phyloP scores from a whole-genome alignment of 148 eudicot species.

The Salicornia ramosissima region DNA sequence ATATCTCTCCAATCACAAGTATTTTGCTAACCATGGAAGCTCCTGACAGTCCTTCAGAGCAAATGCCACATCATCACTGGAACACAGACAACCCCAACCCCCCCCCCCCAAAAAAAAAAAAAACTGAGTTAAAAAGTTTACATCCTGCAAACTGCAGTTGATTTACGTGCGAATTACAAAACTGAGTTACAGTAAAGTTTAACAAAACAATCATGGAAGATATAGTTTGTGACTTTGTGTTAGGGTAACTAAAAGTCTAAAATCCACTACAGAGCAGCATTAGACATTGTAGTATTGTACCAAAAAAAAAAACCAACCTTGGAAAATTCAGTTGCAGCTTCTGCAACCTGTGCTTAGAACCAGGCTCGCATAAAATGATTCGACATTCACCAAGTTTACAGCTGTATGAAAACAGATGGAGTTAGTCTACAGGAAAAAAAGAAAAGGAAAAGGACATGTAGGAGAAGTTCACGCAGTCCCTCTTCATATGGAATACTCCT shows the following conservation, averaged over 20 bases:
- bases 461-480: background rate
- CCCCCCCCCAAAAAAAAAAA: too few relatives aligned
- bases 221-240: background rate
- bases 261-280: background rate
- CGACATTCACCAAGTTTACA: constrained; percentile 97
- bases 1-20: constrained; percentile 34
- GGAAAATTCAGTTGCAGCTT: constrained; percentile 97
- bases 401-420: constrained; percentile 36
- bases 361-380: constrained; percentile 77
- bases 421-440: background rate
- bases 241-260: background rate
- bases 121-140: background rate
- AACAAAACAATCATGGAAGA: background rate
- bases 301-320: constrained; percentile 55
- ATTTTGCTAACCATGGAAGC: constrained; percentile 87
- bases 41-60: constrained; percentile 89
- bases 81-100: background rate
- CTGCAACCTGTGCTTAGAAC: constrained; percentile 76
- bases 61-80: constrained; percentile 91
- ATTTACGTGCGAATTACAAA: background rate
- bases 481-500: background rate
- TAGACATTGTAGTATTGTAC: background rate
- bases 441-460: background rate
- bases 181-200: background rate
- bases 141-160: background rate